Evolutionary conservation across 2,329 filamentous ascomycete genomes (phyloP).

Genomic region (Hymenoscyphus albidus): DNA sequence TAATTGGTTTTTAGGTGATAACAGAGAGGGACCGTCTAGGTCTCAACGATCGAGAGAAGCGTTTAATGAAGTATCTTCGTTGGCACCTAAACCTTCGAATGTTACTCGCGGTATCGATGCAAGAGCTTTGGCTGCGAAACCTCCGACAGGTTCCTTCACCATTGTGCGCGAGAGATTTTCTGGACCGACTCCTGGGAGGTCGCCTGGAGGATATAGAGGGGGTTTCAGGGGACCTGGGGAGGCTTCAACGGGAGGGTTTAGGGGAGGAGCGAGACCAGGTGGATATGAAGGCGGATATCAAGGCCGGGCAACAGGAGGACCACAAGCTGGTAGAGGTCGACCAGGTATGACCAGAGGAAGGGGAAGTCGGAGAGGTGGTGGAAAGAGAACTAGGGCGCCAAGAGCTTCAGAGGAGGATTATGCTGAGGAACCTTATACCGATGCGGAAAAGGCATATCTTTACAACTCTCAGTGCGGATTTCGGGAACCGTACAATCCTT

Average conservation of each 20-base stretch:
- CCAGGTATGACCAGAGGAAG: too few species aligned
- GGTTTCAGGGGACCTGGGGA: too few species aligned
- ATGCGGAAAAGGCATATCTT: conserved; percentile 26
- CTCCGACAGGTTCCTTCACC: conserved; percentile 21
- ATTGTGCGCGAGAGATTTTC: conserved; percentile 18
- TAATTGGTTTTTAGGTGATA: not conserved
- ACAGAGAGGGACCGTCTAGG: conserved; percentile 13
- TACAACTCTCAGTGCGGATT: conserved; percentile 26
- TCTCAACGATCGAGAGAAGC: conserved; percentile 26
- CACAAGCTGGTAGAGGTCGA: conserved; percentile 11
- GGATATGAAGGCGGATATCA: not conserved
- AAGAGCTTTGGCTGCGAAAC: conserved; percentile 33
- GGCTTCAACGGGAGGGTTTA: not conserved
- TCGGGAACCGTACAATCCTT: conserved; percentile 26
- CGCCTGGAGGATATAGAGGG: not conserved
- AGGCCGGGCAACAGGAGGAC: not conserved
- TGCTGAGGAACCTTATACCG: conserved; percentile 19
- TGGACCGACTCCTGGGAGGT: not conserved
- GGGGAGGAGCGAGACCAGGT: conserved; percentile 7
- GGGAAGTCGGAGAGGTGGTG: conserved; percentile 23
- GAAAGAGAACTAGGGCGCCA: conserved; percentile 11
- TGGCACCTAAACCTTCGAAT: conserved; percentile 22
- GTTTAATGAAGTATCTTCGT: conserved; percentile 29
- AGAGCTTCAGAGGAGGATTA: conserved; percentile 14
- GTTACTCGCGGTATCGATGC: conserved; percentile 31